phyloP scores from a whole-genome alignment of 225 moss, liverwort and hornwort species.

The Physcomitrellopsis africana region DNA sequence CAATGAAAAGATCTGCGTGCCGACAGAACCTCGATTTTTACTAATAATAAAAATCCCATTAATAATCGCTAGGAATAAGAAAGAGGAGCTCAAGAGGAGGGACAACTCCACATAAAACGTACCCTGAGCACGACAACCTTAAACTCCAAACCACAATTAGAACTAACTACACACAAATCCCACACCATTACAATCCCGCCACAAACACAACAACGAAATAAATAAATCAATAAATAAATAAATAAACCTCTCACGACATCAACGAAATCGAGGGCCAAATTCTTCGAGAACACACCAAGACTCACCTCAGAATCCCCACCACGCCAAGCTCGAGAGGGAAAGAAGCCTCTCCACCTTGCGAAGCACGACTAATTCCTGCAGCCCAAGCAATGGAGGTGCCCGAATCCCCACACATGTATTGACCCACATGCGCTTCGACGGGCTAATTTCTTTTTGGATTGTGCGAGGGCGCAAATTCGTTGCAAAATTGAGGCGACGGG shows the following conservation, averaged over 20 bases:
- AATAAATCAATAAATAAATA: neutral
- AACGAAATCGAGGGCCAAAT: neutral
- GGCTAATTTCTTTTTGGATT: neutral
- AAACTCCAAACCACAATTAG: conserved; percentile 13
- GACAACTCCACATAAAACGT: neutral
- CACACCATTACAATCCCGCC: conserved; percentile 1
- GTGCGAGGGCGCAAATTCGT: neutral
- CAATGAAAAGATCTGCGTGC: neutral
- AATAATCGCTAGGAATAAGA: neutral
- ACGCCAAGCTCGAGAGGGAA: conserved; percentile 1
- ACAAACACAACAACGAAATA: neutral
- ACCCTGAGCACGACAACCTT: neutral
- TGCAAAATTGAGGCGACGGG: neutral
- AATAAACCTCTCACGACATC: conserved; percentile 14
- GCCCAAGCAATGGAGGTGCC: neutral
- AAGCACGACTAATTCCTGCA: conserved; percentile 11
- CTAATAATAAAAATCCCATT: neutral
- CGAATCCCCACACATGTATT: neutral
- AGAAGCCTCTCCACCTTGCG: neutral
- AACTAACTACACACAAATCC: neutral
- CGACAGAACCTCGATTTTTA: neutral
- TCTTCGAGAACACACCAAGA: neutral
- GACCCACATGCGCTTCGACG: neutral
- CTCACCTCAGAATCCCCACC: conserved; percentile 26
- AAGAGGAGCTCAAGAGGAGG: conserved; percentile 17